These are phyloP conservation scores for Trypanosoma lewisi DNA, from an alignment of 208 protist species.

Conservation along the genomic window DNA sequence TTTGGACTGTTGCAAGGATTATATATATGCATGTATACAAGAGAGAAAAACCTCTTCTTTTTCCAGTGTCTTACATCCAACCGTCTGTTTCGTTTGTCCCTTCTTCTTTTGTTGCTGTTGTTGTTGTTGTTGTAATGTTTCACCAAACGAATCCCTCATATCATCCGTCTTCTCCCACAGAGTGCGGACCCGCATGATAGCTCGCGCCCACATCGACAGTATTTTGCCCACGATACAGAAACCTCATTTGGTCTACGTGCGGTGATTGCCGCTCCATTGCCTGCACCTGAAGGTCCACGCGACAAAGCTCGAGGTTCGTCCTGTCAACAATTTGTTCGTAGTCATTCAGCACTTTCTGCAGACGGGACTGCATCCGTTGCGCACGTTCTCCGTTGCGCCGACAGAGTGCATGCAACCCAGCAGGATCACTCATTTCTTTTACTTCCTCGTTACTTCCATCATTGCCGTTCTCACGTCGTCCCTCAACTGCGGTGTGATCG, in stretches of 20 bases:
- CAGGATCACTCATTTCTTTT: not conserved
- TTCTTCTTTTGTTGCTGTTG: too few relatives aligned
- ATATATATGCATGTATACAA: not conserved
- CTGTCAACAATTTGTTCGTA: not conserved
- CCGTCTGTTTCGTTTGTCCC: too few relatives aligned
- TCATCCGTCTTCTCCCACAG: too few relatives aligned
- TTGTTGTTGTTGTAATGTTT: too few relatives aligned
- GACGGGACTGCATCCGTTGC: not conserved
- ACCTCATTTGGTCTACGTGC: not conserved
- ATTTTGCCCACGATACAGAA: not conserved
- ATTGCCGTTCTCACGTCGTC: not conserved
- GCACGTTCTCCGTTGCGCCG: constrained; percentile 16
- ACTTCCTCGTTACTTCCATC: not conserved
- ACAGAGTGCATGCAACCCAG: constrained; percentile 10
- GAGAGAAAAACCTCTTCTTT: too few relatives aligned
- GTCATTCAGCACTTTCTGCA: constrained; percentile 1
- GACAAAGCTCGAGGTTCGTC: constrained; percentile 11
- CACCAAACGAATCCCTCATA: too few relatives aligned
- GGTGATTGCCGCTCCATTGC: constrained; percentile 12
- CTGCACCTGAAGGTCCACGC: constrained; percentile 19
- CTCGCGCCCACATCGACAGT: not conserved
- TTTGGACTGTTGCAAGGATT: too few relatives aligned
- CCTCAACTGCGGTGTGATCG: not conserved
- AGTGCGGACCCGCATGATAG: not conserved
- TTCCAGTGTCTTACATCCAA: too few relatives aligned